Percentiles rank a stretch among this genome's conserved stretches.
These are phyloP conservation scores for Linnemannia elongata DNA, from an alignment of 192 early-diverging fungal genomes.

Conservation along the genomic window DNA sequence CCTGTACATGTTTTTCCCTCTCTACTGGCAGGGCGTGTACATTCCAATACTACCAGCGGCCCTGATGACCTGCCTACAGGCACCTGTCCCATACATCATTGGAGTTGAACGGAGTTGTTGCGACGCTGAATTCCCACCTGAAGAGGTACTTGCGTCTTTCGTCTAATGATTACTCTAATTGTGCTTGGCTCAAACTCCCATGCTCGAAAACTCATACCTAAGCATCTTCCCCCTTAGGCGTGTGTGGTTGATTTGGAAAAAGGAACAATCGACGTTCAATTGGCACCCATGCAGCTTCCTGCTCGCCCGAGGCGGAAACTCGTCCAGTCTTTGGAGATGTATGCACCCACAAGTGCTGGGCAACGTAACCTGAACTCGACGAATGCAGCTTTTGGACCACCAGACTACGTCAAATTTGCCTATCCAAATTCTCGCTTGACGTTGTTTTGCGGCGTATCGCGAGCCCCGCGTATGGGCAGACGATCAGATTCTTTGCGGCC, in stretches of 20 bases:
- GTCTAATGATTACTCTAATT: neutral
- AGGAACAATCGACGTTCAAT: constrained; percentile 65
- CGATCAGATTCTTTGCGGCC: constrained; percentile 13
- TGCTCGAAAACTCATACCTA: neutral
- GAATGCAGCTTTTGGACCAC: constrained; percentile 65
- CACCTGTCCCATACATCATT: constrained; percentile 85
- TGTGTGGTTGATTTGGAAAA: constrained; percentile 81
- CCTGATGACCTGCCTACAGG: constrained; percentile 73
- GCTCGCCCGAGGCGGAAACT: constrained; percentile 75
- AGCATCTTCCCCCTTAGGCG: constrained; percentile 36
- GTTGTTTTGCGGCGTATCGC: constrained; percentile 55
- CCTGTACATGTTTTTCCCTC: constrained; percentile 74
- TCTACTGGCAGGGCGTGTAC: constrained; percentile 84
- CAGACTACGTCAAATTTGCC: constrained; percentile 68
- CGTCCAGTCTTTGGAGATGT: constrained; percentile 67
- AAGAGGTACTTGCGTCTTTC: constrained; percentile 67
- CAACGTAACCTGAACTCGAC: constrained; percentile 33
- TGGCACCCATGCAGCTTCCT: constrained; percentile 65
- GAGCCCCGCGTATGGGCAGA: constrained; percentile 25
- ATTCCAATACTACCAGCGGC: constrained; percentile 80
- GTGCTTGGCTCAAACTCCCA: neutral
- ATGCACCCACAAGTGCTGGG: constrained; percentile 56
- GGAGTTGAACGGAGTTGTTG: constrained; percentile 71
- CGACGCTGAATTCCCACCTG: constrained; percentile 69
- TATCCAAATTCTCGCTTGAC: constrained; percentile 70